These are phyloP conservation scores for Podaxis sp. DNA, from an alignment of 768 basidiomycete species.

Conservation along the genomic window DNA sequence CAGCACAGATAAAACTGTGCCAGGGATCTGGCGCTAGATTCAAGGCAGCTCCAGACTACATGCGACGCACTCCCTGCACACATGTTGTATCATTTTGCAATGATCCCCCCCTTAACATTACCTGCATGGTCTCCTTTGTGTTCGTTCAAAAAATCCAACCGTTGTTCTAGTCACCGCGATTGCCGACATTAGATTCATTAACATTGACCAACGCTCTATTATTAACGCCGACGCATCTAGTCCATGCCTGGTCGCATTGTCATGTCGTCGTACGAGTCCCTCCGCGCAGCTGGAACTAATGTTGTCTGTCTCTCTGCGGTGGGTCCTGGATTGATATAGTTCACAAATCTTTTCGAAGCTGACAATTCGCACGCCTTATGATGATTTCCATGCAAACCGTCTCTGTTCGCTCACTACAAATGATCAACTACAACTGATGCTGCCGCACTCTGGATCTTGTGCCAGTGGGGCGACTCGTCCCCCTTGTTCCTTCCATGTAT, in stretches of 20 bases:
- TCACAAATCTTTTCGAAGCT: background rate
- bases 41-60: too few species aligned
- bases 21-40: too few species aligned
- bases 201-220: background rate
- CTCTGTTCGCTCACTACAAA: conserved; percentile 1
- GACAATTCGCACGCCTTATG: conserved; percentile 1
- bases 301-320: conserved; percentile 62
- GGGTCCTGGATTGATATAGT: conserved; percentile 16
- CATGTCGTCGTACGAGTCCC: conserved; percentile 59
- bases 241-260: conserved; percentile 61
- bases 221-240: conserved; percentile 22
- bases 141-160: too few species aligned
- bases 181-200: background rate
- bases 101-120: too few species aligned
- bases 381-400: conserved; percentile 11
- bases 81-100: too few species aligned
- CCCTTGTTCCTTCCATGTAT: conserved; percentile 61
- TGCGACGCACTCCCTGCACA: too few species aligned
- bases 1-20: too few species aligned
- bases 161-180: background rate
- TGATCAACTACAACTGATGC: background rate
- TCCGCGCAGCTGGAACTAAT: conserved; percentile 54
- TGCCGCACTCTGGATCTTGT: background rate
- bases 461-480: conserved; percentile 61
- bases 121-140: too few species aligned